phyloP scores from a whole-genome alignment of 1,139 yeast species.

The Yamadazyma diddensiae region DNA sequence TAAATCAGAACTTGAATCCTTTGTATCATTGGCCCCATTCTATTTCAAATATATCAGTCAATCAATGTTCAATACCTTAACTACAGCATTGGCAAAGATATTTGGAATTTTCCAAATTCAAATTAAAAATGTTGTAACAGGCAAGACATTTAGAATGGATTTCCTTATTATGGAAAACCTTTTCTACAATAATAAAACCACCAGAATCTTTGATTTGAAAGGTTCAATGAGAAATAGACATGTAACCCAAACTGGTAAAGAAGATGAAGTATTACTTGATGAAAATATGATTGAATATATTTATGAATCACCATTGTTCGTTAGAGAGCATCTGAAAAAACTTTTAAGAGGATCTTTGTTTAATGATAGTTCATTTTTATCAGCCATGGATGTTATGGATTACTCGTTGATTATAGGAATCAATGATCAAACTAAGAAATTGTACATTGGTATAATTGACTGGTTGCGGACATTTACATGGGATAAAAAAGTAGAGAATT shows the following conservation, averaged over 20 bases:
- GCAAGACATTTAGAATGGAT: slow-evolving; percentile 81
- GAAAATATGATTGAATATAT: slow-evolving; percentile 98
- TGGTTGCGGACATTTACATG: slow-evolving; percentile 95
- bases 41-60: slow-evolving; percentile 96
- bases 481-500: slow-evolving; percentile 97
- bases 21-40: slow-evolving; percentile 92
- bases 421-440: slow-evolving; percentile 54
- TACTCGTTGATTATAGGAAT: slow-evolving; percentile 93
- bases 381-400: slow-evolving; percentile 99
- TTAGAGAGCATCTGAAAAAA: slow-evolving; percentile 87
- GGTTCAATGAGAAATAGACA: slow-evolving; percentile 98
- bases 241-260: slow-evolving; percentile 94
- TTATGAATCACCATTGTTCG: slow-evolving; percentile 93
- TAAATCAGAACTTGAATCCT: slow-evolving; percentile 86
- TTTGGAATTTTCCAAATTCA: slow-evolving; percentile 95
- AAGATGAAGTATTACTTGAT: slow-evolving; percentile 89
- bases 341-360: slow-evolving; percentile 82
- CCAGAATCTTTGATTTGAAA: slow-evolving; percentile 89
- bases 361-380: slow-evolving; percentile 90
- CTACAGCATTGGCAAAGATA: slow-evolving; percentile 90
- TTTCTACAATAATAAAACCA: slow-evolving; percentile 78
- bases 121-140: slow-evolving; percentile 72
- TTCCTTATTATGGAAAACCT: slow-evolving; percentile 94
- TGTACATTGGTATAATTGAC: slow-evolving; percentile 93
- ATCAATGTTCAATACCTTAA: slow-evolving; percentile 89